Conservation (phyloP, 1,284 basidiomycete species). For the Leccinum holopus region DNA sequence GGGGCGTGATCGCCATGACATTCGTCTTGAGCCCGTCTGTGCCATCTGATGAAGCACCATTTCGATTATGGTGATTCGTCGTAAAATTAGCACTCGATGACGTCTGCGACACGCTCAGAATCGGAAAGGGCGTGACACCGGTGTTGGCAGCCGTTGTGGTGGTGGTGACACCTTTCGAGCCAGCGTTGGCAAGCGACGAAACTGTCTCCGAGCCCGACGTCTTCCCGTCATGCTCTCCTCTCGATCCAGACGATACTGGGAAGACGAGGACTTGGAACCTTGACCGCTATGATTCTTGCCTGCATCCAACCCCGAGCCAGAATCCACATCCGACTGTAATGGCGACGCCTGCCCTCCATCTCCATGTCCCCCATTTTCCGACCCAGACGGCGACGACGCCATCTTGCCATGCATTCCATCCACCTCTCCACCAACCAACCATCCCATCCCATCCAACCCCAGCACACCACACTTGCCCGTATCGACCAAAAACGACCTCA, state of each 20-base stretch:
- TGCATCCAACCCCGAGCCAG: constrained; percentile 7
- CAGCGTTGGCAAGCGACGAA: background rate
- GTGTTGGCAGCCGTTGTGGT: background rate
- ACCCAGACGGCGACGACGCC: constrained; percentile 1
- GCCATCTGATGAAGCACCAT: background rate
- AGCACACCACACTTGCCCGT: constrained; percentile 13
- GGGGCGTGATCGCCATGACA: constrained; percentile 1
- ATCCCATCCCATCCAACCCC: constrained; percentile 14
- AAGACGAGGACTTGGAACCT: background rate
- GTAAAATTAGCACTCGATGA: background rate
- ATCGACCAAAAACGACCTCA: constrained; percentile 29
- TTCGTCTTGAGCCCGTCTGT: constrained; percentile 12
- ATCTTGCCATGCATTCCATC: constrained; percentile 6
- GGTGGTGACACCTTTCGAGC: background rate
- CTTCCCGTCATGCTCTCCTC: constrained; percentile 1
- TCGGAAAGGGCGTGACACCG: constrained; percentile 25
- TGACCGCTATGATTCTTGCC: constrained; percentile 5
- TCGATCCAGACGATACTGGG: background rate
- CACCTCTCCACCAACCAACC: constrained; percentile 21
- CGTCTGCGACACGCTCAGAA: constrained; percentile 19
- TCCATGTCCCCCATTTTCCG: constrained; percentile 9
- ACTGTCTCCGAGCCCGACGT: background rate
- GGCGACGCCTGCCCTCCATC: constrained; percentile 3
- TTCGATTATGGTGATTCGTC: background rate
- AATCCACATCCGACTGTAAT: constrained; percentile 1